phyloP scores from a whole-genome alignment of 2,329 filamentous ascomycete genomes.

The Lasiodiplodia theobromae region DNA sequence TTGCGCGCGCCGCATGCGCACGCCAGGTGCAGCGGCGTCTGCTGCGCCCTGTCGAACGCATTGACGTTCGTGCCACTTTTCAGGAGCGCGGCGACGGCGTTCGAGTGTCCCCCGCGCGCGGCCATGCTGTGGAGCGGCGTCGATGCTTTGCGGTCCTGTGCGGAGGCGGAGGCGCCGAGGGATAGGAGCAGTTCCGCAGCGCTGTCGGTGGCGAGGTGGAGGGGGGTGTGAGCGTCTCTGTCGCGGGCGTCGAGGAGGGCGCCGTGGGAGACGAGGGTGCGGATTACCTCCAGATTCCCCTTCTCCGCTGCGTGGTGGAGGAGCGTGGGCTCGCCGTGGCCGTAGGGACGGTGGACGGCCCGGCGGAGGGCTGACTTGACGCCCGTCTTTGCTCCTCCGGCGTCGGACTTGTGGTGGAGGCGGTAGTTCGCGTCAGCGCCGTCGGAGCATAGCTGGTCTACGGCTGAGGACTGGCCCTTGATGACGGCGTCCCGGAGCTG shows the following conservation, averaged over 20 bases:
- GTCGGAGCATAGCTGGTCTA: not conserved
- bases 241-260: not conserved
- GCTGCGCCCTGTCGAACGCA: not conserved
- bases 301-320: not conserved
- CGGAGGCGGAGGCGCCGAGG: too few species aligned
- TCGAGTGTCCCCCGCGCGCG: not conserved
- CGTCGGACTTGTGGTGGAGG: too few species aligned
- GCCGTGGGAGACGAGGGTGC: conserved; percentile 8
- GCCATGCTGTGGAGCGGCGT: conserved; percentile 8
- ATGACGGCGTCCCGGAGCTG: not conserved
- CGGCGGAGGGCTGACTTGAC: not conserved
- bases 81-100: not conserved
- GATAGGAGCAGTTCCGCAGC: not conserved
- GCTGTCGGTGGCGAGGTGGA: not conserved
- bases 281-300: not conserved
- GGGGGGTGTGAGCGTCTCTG: not conserved
- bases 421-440: conserved; percentile 1
- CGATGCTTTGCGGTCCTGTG: too few species aligned
- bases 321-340: not conserved
- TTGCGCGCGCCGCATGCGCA: not conserved
- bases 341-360: not conserved
- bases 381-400: too few species aligned
- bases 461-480: not conserved
- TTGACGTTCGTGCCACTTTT: not conserved
- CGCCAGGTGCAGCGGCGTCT: conserved; percentile 4